Percentiles rank a stretch among this genome's conserved stretches.
phyloP scores from a whole-genome alignment of 2,329 filamentous ascomycete genomes.

The Myriangium duriaei region DNA sequence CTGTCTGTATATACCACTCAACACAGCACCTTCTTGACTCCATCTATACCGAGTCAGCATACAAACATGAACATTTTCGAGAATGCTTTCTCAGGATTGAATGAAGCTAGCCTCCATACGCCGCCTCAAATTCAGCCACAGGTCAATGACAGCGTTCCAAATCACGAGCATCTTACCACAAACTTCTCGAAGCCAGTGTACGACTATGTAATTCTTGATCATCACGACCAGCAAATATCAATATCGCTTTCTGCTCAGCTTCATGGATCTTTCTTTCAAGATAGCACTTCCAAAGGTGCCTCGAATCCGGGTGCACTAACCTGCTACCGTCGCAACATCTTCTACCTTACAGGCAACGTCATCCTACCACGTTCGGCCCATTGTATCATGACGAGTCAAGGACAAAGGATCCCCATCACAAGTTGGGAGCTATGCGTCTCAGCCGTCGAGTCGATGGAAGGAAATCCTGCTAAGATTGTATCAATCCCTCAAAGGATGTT shows the following conservation, averaged over 20 bases:
- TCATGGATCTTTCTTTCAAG: neutral
- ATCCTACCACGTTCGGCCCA: neutral
- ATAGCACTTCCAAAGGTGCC: neutral
- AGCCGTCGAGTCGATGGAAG: neutral
- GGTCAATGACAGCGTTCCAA: too few relatives aligned
- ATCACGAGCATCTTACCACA: slow-evolving; percentile 30
- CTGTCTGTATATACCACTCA: too few relatives aligned
- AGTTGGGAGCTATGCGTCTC: neutral
- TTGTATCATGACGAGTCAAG: neutral
- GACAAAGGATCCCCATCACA: neutral
- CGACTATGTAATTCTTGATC: slow-evolving; percentile 1
- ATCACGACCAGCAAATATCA: neutral
- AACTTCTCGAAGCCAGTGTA: slow-evolving; percentile 1
- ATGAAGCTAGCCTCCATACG: too few relatives aligned
- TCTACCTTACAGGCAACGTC: neutral
- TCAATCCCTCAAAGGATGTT: neutral
- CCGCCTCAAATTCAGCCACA: too few relatives aligned
- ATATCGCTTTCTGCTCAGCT: neutral
- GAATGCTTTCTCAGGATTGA: too few relatives aligned
- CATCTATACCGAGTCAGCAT: too few relatives aligned
- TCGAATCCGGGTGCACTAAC: neutral
- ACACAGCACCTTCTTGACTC: too few relatives aligned
- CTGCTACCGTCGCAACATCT: neutral
- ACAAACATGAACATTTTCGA: too few relatives aligned
- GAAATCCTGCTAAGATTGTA: neutral